These are phyloP conservation scores for Ophiocordyceps camponoti-floridani DNA, from an alignment of 2,329 filamentous ascomycete genomes.

Conservation along the genomic window DNA sequence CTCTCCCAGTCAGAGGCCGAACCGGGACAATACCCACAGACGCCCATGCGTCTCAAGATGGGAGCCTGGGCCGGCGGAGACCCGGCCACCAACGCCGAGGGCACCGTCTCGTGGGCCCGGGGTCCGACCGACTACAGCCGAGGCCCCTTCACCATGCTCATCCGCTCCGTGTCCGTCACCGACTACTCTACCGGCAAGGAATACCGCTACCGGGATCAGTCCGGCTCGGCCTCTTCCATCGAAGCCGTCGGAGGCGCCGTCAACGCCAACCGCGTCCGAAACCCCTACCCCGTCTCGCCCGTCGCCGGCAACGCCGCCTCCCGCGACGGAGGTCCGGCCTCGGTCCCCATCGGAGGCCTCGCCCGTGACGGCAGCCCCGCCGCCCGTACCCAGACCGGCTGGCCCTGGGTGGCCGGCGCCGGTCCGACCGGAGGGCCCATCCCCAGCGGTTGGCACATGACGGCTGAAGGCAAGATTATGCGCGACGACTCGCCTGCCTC, in stretches of 20 bases:
- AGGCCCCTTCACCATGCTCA: conserved; percentile 74
- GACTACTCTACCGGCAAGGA: conserved; percentile 86
- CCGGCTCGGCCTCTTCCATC: conserved; percentile 70
- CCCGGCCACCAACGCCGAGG: conserved; percentile 47
- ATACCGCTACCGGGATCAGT: conserved; percentile 67
- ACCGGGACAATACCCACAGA: conserved; percentile 70
- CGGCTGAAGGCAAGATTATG: conserved; percentile 59
- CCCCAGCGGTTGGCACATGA: conserved; percentile 69
- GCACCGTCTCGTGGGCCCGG: conserved; percentile 80
- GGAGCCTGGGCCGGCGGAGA: conserved; percentile 89
- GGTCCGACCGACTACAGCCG: conserved; percentile 69
- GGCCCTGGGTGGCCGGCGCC: conserved; percentile 47
- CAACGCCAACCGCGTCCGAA: conserved; percentile 44
- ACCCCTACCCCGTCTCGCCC: conserved; percentile 25
- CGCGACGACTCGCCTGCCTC: conserved; percentile 36
- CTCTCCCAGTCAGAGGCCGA: conserved; percentile 53
- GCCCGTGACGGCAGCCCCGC: conserved; percentile 34
- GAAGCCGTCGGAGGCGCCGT: conserved; percentile 60
- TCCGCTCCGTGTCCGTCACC: conserved; percentile 57
- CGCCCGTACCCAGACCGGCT: conserved; percentile 39
- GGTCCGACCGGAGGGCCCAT: conserved; percentile 37
- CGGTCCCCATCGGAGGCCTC: conserved; percentile 54
- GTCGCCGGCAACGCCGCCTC: conserved; percentile 37
- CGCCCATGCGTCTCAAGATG: conserved; percentile 86
- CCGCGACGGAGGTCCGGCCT: conserved; percentile 37